Conservation (phyloP, 306 rosid genomes). For the Pachyrhizus erosus region DNA sequence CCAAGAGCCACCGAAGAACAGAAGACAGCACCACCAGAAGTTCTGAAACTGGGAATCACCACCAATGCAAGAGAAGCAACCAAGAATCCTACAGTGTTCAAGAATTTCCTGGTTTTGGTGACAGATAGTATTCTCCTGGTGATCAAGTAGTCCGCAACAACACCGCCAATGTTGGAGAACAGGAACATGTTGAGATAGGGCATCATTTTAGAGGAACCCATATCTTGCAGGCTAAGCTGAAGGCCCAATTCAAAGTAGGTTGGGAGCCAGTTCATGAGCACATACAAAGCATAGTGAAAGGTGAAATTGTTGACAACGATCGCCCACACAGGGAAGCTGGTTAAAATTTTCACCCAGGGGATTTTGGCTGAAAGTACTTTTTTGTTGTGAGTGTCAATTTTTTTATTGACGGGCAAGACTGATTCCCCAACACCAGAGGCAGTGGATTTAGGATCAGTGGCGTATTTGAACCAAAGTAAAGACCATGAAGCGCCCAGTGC, state of each 20-base stretch:
- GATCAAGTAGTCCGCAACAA: conserved; percentile 81
- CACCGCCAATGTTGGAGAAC: conserved; percentile 94
- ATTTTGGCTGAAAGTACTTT: conserved; percentile 38
- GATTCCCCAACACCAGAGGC: conserved; percentile 86
- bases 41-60: conserved; percentile 80
- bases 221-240: conserved; percentile 94
- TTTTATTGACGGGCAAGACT: conserved; percentile 63
- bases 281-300: conserved; percentile 92
- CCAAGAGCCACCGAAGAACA: conserved; percentile 98
- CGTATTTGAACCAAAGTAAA: conserved; percentile 79
- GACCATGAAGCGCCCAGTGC: conserved; percentile 84
- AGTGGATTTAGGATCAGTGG: conserved; percentile 83
- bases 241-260: conserved; percentile 95
- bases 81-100: conserved; percentile 83
- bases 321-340: conserved; percentile 95
- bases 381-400: conserved; percentile 59
- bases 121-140: conserved; percentile 77
- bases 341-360: conserved; percentile 83
- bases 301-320: conserved; percentile 96
- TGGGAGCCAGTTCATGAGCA: conserved; percentile 97
- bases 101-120: conserved; percentile 78
- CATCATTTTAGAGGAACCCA: conserved; percentile 99
- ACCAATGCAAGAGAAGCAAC: conserved; percentile 86
- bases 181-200: conserved; percentile 96
- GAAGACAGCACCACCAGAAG: conserved; percentile 87